phyloP scores from a whole-genome alignment of 2,329 filamentous ascomycete genomes.

The Pyricularia sp. region DNA sequence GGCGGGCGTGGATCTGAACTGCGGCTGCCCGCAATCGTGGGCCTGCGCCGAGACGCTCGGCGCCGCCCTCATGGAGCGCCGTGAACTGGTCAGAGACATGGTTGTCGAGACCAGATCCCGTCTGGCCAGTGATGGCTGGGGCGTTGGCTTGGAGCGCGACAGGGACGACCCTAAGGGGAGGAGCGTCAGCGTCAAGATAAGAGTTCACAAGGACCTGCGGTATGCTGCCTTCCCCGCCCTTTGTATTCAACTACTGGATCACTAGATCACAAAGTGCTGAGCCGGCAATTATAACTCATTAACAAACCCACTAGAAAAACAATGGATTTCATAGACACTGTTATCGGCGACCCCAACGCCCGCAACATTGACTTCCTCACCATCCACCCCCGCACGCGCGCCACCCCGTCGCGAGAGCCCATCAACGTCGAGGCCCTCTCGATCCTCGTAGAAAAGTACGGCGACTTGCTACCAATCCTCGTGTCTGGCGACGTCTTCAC shows the following conservation, averaged over 20 bases:
- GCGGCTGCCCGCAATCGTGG: constrained; percentile 66
- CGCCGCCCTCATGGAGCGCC: constrained; percentile 58
- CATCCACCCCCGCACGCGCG: constrained; percentile 56
- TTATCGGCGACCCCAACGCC: constrained; percentile 42
- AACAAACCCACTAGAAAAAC: constrained; percentile 29
- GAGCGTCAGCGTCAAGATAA: constrained; percentile 62
- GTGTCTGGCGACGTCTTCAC: constrained; percentile 63
- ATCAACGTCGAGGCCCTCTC: constrained; percentile 54
- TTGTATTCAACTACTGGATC: background rate
- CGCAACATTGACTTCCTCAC: constrained; percentile 58
- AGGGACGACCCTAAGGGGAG: constrained; percentile 33
- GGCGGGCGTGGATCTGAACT: constrained; percentile 61
- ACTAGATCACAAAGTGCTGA: background rate
- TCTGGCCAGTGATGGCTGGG: constrained; percentile 44
- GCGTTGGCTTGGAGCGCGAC: constrained; percentile 32
- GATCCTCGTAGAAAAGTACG: constrained; percentile 41
- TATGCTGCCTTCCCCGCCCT: constrained; percentile 12
- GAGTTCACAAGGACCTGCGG: constrained; percentile 56
- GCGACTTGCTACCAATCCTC: constrained; percentile 49
- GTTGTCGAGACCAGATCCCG: constrained; percentile 45
- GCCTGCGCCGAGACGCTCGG: constrained; percentile 59
- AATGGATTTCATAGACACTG: constrained; percentile 53
- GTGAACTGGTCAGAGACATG: constrained; percentile 58
- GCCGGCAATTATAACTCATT: background rate
- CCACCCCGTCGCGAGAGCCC: constrained; percentile 50